Conservation (phyloP, 164 flowering plant genomes). For the Annona cherimola region DNA sequence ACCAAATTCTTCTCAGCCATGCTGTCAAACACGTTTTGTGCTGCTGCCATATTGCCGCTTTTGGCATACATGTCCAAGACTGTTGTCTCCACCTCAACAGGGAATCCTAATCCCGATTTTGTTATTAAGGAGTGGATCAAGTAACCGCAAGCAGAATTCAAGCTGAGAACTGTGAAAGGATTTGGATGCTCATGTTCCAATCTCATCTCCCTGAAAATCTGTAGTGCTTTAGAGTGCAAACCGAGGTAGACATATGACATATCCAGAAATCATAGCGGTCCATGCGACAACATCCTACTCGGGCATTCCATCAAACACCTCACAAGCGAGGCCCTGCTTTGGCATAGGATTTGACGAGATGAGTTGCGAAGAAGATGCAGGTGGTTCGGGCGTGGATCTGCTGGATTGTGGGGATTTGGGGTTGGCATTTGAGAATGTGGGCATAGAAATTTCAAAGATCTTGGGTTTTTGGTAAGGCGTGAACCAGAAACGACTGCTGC, state of each 20-base stretch:
- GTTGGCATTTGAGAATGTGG: too few relatives aligned
- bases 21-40: slow-evolving; percentile 11
- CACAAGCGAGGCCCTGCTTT: slow-evolving; percentile 9
- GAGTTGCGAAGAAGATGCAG: too few relatives aligned
- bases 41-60: slow-evolving; percentile 14
- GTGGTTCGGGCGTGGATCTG: too few relatives aligned
- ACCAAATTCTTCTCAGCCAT: slow-evolving; percentile 19
- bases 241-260: slow-evolving; percentile 13
- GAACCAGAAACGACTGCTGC: too few relatives aligned
- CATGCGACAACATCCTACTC: slow-evolving; percentile 29
- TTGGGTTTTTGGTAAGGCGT: too few relatives aligned
- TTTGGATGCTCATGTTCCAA: slow-evolving; percentile 19
- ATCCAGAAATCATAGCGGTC: slow-evolving; percentile 29
- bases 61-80: slow-evolving; percentile 25
- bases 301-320: slow-evolving; percentile 26
- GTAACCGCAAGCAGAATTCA: slow-evolving; percentile 18
- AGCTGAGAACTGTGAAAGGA: slow-evolving; percentile 18
- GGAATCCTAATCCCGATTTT: slow-evolving; percentile 20
- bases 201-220: slow-evolving; percentile 22
- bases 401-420: too few relatives aligned
- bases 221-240: slow-evolving; percentile 6
- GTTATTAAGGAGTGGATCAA: slow-evolving; percentile 18
- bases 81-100: slow-evolving; percentile 20
- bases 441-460: too few relatives aligned
- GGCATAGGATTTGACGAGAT: too few relatives aligned